Base-by-base conservation (phyloP, 345 rosid species). In the Citrus inodora region DNA sequence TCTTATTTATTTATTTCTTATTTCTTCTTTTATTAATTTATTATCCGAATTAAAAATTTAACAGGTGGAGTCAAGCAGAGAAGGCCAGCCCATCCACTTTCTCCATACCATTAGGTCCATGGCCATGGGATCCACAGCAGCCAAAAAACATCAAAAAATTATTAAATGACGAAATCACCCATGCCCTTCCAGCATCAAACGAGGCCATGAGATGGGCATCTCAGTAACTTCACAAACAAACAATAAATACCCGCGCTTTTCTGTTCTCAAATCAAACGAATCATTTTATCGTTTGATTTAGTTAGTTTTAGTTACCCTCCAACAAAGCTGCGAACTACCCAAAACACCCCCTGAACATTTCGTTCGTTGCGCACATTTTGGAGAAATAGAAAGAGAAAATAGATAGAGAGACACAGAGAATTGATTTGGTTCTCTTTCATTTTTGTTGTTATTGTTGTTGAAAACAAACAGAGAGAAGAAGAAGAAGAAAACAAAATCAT, bases 281-380 rank as follows among this genome's bases (percentile, higher is more conserved):
- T 37, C 37, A 22, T 24, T 25, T 38, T 13, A 21, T 51, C 70
- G 42, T 62, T 62, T 28, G 60, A 75, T 75, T 30, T 67, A 58
- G 73, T 76, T 76, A 67, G 53, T 55, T 55, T 35, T 33, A 24
- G 73, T 55, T 67, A 63, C 37, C 27, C 61, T 30, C 78, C 35
- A 37, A 9, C 38, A 66, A 46, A 24, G 66, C 32, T 14, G 6
- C 16, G 33, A 55, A 73, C 67, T 33, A 55, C 67, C 79, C 25
- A 19, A 55, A 76, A 67, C 35, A 67, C 73, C 79, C 79, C 78
- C 79, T 32, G 51, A 63, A 32, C 25, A 17, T 76, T 73, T 81
- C 21, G 77, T 73, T 81, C 13, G 83, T 76, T 81, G 77, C 83
- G 83, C 56, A 73, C 71, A 76, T 81, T 73, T 76, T 65, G 83